A percentile compares a stretch with the other conserved stretches of the same genome.
Evolutionary conservation across 176 grass and related monocot species (phyloP).

Genomic region (Triticum turgidum): DNA sequence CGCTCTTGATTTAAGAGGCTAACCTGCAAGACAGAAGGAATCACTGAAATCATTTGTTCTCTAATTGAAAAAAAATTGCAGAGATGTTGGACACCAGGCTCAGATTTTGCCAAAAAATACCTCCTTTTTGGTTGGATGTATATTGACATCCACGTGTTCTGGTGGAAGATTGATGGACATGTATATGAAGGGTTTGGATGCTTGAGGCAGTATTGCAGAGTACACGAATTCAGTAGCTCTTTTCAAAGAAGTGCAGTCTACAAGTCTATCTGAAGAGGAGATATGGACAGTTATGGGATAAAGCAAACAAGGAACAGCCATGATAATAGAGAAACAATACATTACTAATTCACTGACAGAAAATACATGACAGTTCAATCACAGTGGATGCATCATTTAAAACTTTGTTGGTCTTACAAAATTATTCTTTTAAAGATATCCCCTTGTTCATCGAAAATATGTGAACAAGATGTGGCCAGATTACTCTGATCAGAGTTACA

Average conservation of each 20-base stretch:
- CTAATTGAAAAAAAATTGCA: background rate
- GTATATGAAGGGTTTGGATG: constrained; percentile 97
- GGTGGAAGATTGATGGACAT: constrained; percentile 92
- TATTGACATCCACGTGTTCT: constrained; percentile 91
- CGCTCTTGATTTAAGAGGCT: constrained; percentile 96
- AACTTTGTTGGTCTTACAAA: background rate
- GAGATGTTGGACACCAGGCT: background rate
- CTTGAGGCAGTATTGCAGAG: constrained; percentile 81
- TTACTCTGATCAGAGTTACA: background rate
- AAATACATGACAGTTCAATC: background rate
- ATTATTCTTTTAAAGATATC: background rate
- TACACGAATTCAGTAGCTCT: constrained; percentile 91
- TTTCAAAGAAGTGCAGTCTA: constrained; percentile 85
- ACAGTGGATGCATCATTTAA: background rate
- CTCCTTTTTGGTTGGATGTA: constrained; percentile 57
- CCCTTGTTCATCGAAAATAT: background rate
- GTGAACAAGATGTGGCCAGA: background rate
- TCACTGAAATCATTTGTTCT: background rate
- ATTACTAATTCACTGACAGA: background rate
- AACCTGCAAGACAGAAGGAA: constrained; percentile 57
- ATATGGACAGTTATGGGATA: constrained; percentile 27
- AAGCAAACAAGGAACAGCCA: constrained; percentile 2
- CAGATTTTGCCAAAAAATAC: constrained; percentile 34
- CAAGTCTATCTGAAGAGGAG: constrained; percentile 70
- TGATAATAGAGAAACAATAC: constrained; percentile 5